Evolutionary conservation across 2,329 filamentous ascomycete species (phyloP), one percentile per base, ranked within the genome.

Genomic region (Sclerotinia subarctica): DNA sequence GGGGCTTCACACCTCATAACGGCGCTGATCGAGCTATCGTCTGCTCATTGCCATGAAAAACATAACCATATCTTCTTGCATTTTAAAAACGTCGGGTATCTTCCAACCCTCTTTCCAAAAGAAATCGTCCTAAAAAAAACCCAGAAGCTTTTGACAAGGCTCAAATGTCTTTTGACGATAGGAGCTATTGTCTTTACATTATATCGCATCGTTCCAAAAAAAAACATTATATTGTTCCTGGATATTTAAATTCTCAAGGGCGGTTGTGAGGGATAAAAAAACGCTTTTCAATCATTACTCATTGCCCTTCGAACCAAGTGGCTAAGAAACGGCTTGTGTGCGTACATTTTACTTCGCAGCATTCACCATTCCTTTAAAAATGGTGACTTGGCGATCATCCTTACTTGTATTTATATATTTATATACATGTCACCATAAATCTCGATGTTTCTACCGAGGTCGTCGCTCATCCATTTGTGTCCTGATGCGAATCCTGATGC

Each of bases 401-500:
- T 35, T 35, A n/a, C 19, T 13, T 56, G 19, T 32, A 42, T 15
- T 5, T 42, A 15, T 54, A 19, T 54, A 29, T 29, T 29, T 29
- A 29, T 5, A 29, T 29, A 53, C 15, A 53, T 53, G 13, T 42
- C 38, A 21, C 51, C 17, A 54, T 32, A 32, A 19, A 54, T 35
- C 26, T 13, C 5, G 52, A 54, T 42, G 11, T 42, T 2, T 13
- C 15, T 42, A 21, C 19, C 26, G 52, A 54, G 52, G 26, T 54
- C 29, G 26, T 13, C 6, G 26, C 8, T 10, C 3, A 54, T n/a
- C 19, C 11, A n/a, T n/a, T 32, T 7, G 26, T 11, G 7, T 47
- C 26, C 42, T 46, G 42, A 60, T 60, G 19, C 57, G 42, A 60
- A 15, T 47, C 26, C 42, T 46, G 26, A 60, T 60, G 42, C 57